phyloP scores from a whole-genome alignment of 441 rosid species.

The Populus hybrid region DNA sequence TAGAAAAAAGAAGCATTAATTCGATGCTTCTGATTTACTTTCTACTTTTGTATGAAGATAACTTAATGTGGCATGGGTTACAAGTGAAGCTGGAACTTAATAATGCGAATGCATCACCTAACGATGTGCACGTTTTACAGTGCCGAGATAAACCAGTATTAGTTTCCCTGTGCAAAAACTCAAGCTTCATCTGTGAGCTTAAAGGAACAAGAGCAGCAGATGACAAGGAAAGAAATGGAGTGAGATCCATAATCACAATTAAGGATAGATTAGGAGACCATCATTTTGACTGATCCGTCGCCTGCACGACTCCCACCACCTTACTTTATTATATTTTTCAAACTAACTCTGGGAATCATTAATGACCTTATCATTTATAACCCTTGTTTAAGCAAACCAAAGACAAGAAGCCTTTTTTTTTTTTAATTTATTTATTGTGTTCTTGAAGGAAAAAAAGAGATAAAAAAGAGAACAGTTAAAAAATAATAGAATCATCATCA shows the following conservation, averaged over 20 bases:
- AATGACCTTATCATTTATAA: conserved; percentile 3
- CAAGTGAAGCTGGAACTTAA: conserved; percentile 5
- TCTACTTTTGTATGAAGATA: no score
- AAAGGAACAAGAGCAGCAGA: no score
- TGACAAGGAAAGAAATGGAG: no score
- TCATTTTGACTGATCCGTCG: conserved; percentile 38
- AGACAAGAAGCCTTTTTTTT: conserved; percentile 16
- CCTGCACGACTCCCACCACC: conserved; percentile 43
- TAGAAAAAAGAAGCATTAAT: no score
- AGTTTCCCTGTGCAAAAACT: no score
- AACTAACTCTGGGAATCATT: not conserved
- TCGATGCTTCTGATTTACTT: no score
- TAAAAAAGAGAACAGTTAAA: not conserved
- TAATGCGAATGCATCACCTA: not conserved
- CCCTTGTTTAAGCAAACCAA: conserved; percentile 22
- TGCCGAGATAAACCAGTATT: no score
- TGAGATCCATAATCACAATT: not conserved
- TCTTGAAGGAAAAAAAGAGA: conserved; percentile 13
- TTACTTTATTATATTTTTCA: conserved; percentile 10
- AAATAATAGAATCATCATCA: not conserved
- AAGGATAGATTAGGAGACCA: conserved; percentile 18
- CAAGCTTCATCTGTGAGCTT: no score
- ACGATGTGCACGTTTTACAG: not conserved
- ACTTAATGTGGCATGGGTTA: no score
- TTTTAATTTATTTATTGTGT: conserved; percentile 14